Conservation (phyloP, 495 filamentous ascomycete species). For the Clohesyomyces aquaticus region DNA sequence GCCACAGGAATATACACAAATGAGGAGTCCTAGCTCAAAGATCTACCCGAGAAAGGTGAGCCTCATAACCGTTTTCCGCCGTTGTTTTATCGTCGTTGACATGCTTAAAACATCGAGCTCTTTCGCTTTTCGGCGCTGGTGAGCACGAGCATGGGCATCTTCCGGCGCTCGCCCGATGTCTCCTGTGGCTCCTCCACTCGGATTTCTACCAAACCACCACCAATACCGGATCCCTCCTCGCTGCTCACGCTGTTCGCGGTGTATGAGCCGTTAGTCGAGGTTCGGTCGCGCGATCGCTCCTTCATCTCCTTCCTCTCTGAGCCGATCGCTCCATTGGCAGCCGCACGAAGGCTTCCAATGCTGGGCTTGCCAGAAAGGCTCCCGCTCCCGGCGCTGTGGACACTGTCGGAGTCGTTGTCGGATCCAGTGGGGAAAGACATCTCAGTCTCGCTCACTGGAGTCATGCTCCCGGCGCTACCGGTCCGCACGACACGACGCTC, state of each 20-base stretch:
- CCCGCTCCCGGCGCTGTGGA: constrained; percentile 76
- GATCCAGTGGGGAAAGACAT: constrained; percentile 66
- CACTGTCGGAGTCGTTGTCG: constrained; percentile 79
- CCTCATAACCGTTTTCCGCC: constrained; percentile 6
- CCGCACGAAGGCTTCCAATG: constrained; percentile 77
- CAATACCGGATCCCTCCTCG: constrained; percentile 59
- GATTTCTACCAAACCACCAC: constrained; percentile 58
- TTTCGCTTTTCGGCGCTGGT: constrained; percentile 91
- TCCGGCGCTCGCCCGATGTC: constrained; percentile 64
- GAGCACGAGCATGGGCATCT: constrained; percentile 83
- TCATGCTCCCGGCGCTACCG: constrained; percentile 75
- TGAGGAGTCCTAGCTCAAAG: constrained; percentile 14
- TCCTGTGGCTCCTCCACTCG: constrained; percentile 53
- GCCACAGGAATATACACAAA: constrained; percentile 36
- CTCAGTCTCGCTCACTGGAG: constrained; percentile 85
- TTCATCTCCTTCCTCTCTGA: constrained; percentile 68
- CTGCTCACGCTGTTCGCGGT: constrained; percentile 67
- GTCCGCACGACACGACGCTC: constrained; percentile 75
- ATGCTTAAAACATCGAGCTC: constrained; percentile 61
- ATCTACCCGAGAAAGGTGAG: constrained; percentile 22
- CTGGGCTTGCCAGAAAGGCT: constrained; percentile 79
- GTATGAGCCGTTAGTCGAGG: constrained; percentile 52
- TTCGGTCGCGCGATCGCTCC: constrained; percentile 60
- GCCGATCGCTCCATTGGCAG: constrained; percentile 80
- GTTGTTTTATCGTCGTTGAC: constrained; percentile 18